A percentile compares a stretch with the other conserved stretches of the same genome.
Conservation (phyloP, 2,329 filamentous ascomycete species). For the Penicillium aurantiogriseum region DNA sequence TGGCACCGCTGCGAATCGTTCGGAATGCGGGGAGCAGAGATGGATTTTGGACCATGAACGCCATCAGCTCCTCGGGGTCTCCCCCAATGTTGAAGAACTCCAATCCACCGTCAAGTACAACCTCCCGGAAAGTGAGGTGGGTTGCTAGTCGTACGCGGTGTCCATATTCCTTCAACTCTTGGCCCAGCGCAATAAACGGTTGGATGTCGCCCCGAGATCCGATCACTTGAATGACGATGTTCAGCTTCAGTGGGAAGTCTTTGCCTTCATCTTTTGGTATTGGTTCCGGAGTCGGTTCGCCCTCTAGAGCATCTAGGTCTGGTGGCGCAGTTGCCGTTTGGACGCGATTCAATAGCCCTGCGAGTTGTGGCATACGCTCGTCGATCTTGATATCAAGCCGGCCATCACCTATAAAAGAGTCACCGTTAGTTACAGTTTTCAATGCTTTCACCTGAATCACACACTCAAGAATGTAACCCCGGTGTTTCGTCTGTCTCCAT, state of each 20-base stretch:
- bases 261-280: slow-evolving; percentile 5
- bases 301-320: slow-evolving; percentile 9
- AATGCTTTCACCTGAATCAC: background rate
- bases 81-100: slow-evolving; percentile 76
- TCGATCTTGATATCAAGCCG: slow-evolving; percentile 24
- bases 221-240: slow-evolving; percentile 72
- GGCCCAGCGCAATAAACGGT: slow-evolving; percentile 69
- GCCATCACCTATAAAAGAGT: slow-evolving; percentile 16
- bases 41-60: slow-evolving; percentile 88
- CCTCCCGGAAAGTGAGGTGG: slow-evolving; percentile 65
- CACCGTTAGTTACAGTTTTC: background rate
- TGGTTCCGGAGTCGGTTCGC: background rate
- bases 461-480: slow-evolving; percentile 18
- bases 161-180: slow-evolving; percentile 64
- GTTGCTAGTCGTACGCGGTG: slow-evolving; percentile 76
- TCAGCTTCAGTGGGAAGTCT: slow-evolving; percentile 36
- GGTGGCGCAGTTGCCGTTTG: slow-evolving; percentile 11
- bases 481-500: slow-evolving; percentile 20
- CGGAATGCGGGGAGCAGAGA: slow-evolving; percentile 80
- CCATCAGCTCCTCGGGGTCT: slow-evolving; percentile 73
- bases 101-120: slow-evolving; percentile 68
- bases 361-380: slow-evolving; percentile 21
- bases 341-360: slow-evolving; percentile 18
- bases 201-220: slow-evolving; percentile 74
- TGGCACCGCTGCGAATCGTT: slow-evolving; percentile 72